Conservation (phyloP, 805 yeast genomes). For the Cyberlindnera maritima region DNA sequence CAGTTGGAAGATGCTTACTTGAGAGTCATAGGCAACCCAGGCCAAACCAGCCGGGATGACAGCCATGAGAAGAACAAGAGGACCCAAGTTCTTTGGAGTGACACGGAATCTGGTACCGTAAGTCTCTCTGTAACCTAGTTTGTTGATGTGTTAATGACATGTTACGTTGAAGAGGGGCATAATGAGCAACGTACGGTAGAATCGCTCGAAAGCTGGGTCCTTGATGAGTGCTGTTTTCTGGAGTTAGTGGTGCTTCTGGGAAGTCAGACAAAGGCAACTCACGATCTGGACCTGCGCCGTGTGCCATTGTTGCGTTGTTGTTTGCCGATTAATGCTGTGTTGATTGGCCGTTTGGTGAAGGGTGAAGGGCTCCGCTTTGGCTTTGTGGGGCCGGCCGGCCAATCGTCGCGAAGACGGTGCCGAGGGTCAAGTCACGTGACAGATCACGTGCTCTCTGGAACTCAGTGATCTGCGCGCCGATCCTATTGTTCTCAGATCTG, state of each 20-base stretch:
- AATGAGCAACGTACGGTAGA: conserved; percentile 21
- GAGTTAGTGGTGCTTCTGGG: conserved; percentile 11
- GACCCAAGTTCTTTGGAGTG: conserved; percentile 23
- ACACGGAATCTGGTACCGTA: conserved; percentile 23
- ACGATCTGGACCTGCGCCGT: conserved; percentile 17
- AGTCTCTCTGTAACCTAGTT: conserved; percentile 23
- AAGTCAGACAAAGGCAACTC: not conserved
- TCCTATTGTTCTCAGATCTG: not conserved
- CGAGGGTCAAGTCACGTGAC: conserved; percentile 2
- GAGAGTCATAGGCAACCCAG: conserved; percentile 24
- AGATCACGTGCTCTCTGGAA: not conserved
- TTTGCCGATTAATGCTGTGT: not conserved
- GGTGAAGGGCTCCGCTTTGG: not conserved
- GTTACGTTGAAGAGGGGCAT: not conserved
- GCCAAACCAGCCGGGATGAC: conserved; percentile 24
- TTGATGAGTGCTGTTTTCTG: conserved; percentile 19
- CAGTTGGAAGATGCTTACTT: conserved; percentile 5
- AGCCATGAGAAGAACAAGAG: conserved; percentile 18
- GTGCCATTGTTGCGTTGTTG: conserved; percentile 12
- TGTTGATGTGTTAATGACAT: conserved; percentile 8
- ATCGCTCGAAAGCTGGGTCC: conserved; percentile 27
- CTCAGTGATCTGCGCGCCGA: not conserved
- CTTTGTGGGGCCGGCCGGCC: not conserved
- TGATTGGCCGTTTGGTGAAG: not conserved
- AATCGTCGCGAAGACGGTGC: too few species aligned